Evolutionary conservation across 352 stramenopile genomes (phyloP).

Genomic region (Phytophthora cryptogea): DNA sequence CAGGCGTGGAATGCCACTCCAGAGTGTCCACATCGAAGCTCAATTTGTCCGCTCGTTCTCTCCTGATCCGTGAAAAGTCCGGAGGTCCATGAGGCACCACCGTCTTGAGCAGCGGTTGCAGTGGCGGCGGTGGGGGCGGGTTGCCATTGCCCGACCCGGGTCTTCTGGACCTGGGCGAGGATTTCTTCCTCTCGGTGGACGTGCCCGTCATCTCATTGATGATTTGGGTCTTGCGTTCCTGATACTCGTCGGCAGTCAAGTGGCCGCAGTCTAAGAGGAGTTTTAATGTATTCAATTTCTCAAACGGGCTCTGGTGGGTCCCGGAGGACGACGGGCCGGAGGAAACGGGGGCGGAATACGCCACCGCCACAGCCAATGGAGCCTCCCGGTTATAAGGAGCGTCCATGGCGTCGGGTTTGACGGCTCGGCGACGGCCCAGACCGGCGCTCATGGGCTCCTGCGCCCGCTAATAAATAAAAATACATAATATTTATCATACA

Average conservation of each 20-base stretch:
- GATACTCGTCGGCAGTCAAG: slow-evolving; percentile 77
- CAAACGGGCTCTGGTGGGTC: slow-evolving; percentile 56
- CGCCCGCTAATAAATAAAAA: slow-evolving; percentile 3
- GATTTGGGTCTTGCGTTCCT: slow-evolving; percentile 85
- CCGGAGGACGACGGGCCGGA: background rate
- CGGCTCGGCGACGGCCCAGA: slow-evolving; percentile 16
- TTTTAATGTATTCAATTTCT: slow-evolving; percentile 89
- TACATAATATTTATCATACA: too few species aligned
- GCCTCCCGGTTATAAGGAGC: slow-evolving; percentile 15
- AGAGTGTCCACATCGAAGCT: slow-evolving; percentile 85
- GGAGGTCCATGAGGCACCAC: slow-evolving; percentile 78
- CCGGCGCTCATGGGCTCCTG: slow-evolving; percentile 16
- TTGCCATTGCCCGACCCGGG: background rate
- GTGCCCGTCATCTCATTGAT: slow-evolving; percentile 90
- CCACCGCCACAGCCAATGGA: slow-evolving; percentile 30
- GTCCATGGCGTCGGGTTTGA: slow-evolving; percentile 25
- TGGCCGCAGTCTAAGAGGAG: slow-evolving; percentile 79
- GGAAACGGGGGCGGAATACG: slow-evolving; percentile 17
- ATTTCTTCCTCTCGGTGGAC: slow-evolving; percentile 64
- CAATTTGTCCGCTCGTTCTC: slow-evolving; percentile 78
- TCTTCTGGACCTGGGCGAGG: slow-evolving; percentile 32
- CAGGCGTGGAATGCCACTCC: slow-evolving; percentile 71
- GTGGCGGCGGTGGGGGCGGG: slow-evolving; percentile 9
- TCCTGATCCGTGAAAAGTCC: slow-evolving; percentile 60
- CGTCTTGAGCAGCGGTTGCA: slow-evolving; percentile 82